Evolutionary conservation across 345 rosid species (phyloP).

Genomic region (Murraya koenigii): DNA sequence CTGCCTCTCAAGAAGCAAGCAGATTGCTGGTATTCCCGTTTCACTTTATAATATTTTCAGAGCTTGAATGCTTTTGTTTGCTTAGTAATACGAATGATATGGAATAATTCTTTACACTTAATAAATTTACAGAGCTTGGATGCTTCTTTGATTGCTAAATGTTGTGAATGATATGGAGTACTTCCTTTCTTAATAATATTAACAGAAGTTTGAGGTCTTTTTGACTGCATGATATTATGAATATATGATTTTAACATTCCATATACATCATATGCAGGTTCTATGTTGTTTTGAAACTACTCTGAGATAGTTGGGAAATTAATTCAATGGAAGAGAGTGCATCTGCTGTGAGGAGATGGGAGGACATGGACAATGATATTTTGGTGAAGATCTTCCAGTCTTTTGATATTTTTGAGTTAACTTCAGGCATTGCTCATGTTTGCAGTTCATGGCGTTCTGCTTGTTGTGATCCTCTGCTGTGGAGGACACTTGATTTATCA

Average conservation of each 20-base stretch:
- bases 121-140: background rate
- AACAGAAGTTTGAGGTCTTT: background rate
- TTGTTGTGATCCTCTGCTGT: slow-evolving; percentile 76
- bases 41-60: background rate
- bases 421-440: slow-evolving; percentile 69
- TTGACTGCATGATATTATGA: background rate
- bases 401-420: slow-evolving; percentile 50
- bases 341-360: slow-evolving; percentile 57
- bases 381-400: slow-evolving; percentile 67
- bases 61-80: background rate
- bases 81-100: background rate
- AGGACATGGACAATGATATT: slow-evolving; percentile 66
- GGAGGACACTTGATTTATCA: slow-evolving; percentile 86
- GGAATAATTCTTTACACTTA: background rate
- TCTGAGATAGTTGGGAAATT: background rate
- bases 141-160: background rate
- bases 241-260: background rate
- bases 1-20: background rate
- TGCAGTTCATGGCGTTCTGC: slow-evolving; percentile 81
- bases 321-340: slow-evolving; percentile 49
- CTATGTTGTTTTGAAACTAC: slow-evolving; percentile 17
- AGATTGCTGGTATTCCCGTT: background rate
- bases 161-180: background rate
- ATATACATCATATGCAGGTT: slow-evolving; percentile 6
- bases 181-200: background rate